Conservation (phyloP, 805 yeast genomes). For the Pachysolen tannophilus region DNA sequence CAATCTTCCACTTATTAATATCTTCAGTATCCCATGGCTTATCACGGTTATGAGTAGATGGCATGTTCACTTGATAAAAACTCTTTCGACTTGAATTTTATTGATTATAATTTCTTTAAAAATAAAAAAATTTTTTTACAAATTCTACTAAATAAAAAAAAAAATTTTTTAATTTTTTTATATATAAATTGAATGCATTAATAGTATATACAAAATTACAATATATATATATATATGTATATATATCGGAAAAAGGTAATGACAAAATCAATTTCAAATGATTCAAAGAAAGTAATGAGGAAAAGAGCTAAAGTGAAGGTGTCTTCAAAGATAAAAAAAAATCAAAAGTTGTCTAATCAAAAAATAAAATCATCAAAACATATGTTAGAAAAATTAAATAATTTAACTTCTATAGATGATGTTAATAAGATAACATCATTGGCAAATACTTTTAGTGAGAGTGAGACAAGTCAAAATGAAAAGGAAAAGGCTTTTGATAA, state of each 20-base stretch:
- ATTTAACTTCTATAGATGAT: constrained; percentile 15
- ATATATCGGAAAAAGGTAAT: not conserved
- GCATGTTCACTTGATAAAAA: constrained; percentile 40
- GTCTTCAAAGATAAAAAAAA: constrained; percentile 4
- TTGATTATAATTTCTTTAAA: not conserved
- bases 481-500: constrained; percentile 27
- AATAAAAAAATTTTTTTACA: not conserved
- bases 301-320: constrained; percentile 1
- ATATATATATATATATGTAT: not conserved
- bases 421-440: constrained; percentile 11
- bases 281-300: not conserved
- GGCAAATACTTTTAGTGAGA: constrained; percentile 8
- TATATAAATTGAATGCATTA: constrained; percentile 1
- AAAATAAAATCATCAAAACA: constrained; percentile 9
- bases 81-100: not conserved
- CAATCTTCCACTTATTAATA: constrained; percentile 86
- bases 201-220: not conserved
- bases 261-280: not conserved
- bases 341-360: constrained; percentile 14
- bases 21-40: constrained; percentile 98
- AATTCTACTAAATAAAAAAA: not conserved
- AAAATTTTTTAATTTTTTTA: constrained; percentile 7
- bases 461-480: constrained; percentile 7
- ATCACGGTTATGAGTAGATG: constrained; percentile 86
- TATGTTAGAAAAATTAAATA: constrained; percentile 7